phyloP scores from a whole-genome alignment of 2,329 filamentous ascomycete genomes.

The Cytospora piceae region DNA sequence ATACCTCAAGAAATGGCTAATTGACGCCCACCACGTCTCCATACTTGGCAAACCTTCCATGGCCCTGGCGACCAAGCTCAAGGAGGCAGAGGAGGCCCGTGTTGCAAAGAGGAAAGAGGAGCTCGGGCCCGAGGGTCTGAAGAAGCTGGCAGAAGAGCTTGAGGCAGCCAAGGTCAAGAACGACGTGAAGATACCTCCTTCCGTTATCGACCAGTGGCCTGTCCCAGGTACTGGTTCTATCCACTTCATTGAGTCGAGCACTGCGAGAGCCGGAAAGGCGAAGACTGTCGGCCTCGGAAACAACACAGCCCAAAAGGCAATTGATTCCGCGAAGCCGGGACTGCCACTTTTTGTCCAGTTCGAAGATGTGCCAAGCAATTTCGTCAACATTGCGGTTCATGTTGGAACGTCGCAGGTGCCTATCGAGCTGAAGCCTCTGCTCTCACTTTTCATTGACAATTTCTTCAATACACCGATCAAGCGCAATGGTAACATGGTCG shows the following conservation, averaged over 20 bases:
- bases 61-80: conserved; percentile 77
- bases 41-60: conserved; percentile 86
- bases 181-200: conserved; percentile 80
- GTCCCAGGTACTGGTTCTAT: conserved; percentile 89
- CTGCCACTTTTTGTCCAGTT: conserved; percentile 94
- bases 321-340: conserved; percentile 68
- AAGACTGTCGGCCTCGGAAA: conserved; percentile 68
- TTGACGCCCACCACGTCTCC: conserved; percentile 83
- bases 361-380: conserved; percentile 90
- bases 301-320: conserved; percentile 72
- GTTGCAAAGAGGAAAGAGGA: conserved; percentile 77
- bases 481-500: conserved; percentile 73
- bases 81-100: conserved; percentile 77
- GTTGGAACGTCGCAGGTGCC: conserved; percentile 79
- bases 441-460: conserved; percentile 84
- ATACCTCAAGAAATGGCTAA: conserved; percentile 83
- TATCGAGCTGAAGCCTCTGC: conserved; percentile 79
- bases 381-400: conserved; percentile 82
- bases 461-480: conserved; percentile 93
- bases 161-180: conserved; percentile 87
- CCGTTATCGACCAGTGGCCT: conserved; percentile 78
- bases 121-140: conserved; percentile 81
- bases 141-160: conserved; percentile 73
- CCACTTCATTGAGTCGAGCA: conserved; percentile 88
- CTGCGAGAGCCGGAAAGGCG: conserved; percentile 80